These are phyloP conservation scores for Stropharia rugosoannulata DNA, from an alignment of 768 basidiomycete species.

Conservation along the genomic window DNA sequence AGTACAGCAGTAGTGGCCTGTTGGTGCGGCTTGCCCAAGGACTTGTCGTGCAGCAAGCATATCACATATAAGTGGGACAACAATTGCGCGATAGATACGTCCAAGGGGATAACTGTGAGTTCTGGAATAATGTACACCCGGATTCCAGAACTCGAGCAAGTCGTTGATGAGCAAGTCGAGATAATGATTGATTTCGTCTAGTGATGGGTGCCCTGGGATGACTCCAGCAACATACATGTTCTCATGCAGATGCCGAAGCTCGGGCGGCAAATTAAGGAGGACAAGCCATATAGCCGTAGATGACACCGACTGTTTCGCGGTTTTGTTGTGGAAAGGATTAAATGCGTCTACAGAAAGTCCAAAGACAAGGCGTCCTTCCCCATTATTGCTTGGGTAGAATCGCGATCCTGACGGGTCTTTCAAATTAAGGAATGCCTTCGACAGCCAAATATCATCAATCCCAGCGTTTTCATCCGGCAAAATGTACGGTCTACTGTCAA, in stretches of 20 bases:
- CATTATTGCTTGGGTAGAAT: not conserved
- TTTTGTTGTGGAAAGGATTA: conserved; percentile 24
- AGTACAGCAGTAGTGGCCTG: conserved; percentile 8
- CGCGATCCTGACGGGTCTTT: not conserved
- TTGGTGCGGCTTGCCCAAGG: conserved; percentile 20
- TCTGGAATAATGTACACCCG: conserved; percentile 22
- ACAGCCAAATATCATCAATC: not conserved
- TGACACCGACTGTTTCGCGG: conserved; percentile 21
- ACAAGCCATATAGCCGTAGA: conserved; percentile 26
- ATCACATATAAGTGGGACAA: conserved; percentile 34
- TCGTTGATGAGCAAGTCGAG: conserved; percentile 34
- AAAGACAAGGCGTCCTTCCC: conserved; percentile 22
- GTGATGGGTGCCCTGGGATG: conserved; percentile 12
- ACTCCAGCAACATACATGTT: conserved; percentile 29
- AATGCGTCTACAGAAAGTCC: conserved; percentile 15
- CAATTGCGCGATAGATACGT: conserved; percentile 20
- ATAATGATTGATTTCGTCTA: conserved; percentile 31
- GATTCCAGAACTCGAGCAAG: conserved; percentile 27
- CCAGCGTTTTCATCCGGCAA: not conserved
- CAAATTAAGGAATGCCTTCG: not conserved
- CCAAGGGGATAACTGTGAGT: conserved; percentile 23
- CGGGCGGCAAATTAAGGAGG: conserved; percentile 32
- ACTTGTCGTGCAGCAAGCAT: conserved; percentile 28
- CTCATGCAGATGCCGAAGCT: conserved; percentile 23
- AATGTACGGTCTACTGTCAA: not conserved